Base-by-base conservation (phyloP, 495 filamentous ascomycete species). In the Aspergillus leporis region DNA sequence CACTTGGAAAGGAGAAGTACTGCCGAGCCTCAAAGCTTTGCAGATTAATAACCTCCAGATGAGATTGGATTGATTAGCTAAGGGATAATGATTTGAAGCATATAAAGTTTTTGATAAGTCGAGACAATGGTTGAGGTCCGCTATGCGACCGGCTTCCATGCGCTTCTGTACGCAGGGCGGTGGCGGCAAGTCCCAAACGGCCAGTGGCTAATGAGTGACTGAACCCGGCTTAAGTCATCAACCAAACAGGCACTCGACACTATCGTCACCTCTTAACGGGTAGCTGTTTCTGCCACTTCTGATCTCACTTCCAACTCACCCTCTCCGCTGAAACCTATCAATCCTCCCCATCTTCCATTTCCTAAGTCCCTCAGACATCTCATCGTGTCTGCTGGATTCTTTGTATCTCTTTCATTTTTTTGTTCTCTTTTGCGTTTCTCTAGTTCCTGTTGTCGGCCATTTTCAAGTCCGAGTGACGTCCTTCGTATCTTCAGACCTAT, bases 181-280 rank as follows among this genome's bases (percentile, higher is more conserved):
- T 69, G 69, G 69, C 66, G 70, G 67, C 56, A 50, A 28, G 25
- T 28, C 6, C 25, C 25, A 28, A 41, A 14, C 32, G 31, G 23
- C 62, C 49, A 34, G 31, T 58, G 28, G 51, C 64, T 71, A 68
- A 67, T 51, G 49, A 30, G 8, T 12, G 18, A 25, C 6, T 13
- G 54, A 54, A 32, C 25, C 56, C 53, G 48, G 74, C 72, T 78
- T 76, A 76, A 65, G 70, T 78, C 73, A 78, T 70, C 73, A 58
- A 48, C 38, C 51, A 56, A 40, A 30, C 52, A 48, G 52, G 60
- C 55, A 56, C 55, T 55, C 16, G 51, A 51, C 52, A 59, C 61
- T 74, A 75, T 75, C 71, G 76, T 75, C 70, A 74, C 74, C 71
- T 67, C 68, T 74, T 74, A 72, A 73, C 72, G 67, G 38, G 65